phyloP scores from a whole-genome alignment of 2,329 filamentous ascomycete species.

The Stagonosporopsis vannaccii region DNA sequence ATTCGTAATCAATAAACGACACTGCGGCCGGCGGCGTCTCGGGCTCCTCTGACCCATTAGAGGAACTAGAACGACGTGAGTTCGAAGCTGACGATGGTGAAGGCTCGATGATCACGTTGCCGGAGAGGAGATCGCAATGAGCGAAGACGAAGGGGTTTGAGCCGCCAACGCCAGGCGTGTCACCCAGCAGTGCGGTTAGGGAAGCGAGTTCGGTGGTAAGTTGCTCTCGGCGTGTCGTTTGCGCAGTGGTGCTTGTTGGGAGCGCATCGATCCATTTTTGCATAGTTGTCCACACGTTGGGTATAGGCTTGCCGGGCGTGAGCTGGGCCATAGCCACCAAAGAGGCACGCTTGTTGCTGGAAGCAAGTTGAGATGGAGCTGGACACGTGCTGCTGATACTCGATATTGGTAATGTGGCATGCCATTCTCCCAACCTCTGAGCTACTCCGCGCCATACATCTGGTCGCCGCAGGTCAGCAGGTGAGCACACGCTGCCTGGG shows the following conservation, averaged over 20 bases:
- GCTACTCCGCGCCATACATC: slow-evolving; percentile 85
- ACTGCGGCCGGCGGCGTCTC: slow-evolving; percentile 43
- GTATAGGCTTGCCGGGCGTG: slow-evolving; percentile 73
- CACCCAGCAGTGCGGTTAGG: slow-evolving; percentile 74
- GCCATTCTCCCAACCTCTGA: slow-evolving; percentile 87
- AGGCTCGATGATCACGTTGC: slow-evolving; percentile 89
- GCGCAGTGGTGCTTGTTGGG: slow-evolving; percentile 73
- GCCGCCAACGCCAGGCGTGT: slow-evolving; percentile 75
- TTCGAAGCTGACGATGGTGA: slow-evolving; percentile 44
- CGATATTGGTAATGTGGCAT: slow-evolving; percentile 71
- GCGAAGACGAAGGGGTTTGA: slow-evolving; percentile 83
- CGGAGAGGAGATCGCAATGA: slow-evolving; percentile 94
- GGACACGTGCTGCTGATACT: slow-evolving; percentile 55
- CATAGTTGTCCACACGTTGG: slow-evolving; percentile 93
- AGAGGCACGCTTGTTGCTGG: slow-evolving; percentile 46
- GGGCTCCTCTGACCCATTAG: slow-evolving; percentile 39
- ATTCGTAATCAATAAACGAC: slow-evolving; percentile 96
- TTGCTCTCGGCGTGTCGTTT: slow-evolving; percentile 70
- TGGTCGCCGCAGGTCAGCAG: slow-evolving; percentile 78
- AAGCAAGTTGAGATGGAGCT: slow-evolving; percentile 39
- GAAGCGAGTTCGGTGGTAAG: slow-evolving; percentile 78
- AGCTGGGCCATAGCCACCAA: slow-evolving; percentile 47
- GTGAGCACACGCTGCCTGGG: slow-evolving; percentile 78
- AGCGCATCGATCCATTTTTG: slow-evolving; percentile 94
- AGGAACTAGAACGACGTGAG: slow-evolving; percentile 44